Evolutionary conservation across 1,284 basidiomycete genomes (phyloP).

Genomic region (Leucoagaricus sp.): DNA sequence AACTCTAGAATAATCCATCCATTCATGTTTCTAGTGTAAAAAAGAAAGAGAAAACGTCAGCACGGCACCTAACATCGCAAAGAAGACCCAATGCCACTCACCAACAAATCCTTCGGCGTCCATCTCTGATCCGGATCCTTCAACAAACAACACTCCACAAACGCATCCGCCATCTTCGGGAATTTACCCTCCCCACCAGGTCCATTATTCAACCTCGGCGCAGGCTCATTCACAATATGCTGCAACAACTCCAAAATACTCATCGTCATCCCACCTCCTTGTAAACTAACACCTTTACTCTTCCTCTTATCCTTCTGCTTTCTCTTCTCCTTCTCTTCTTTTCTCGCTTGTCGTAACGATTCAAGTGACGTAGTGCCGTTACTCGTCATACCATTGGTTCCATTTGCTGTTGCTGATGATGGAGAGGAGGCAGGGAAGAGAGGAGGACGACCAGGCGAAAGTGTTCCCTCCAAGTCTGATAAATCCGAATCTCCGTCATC

Average conservation of each 20-base stretch:
- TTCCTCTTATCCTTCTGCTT: conserved; percentile 56
- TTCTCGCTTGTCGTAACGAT: conserved; percentile 1
- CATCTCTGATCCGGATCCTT: conserved; percentile 81
- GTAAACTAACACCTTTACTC: conserved; percentile 85
- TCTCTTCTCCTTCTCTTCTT: conserved; percentile 15
- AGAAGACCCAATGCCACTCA: conserved; percentile 36
- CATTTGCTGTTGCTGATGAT: neutral
- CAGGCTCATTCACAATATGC: conserved; percentile 97
- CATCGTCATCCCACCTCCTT: conserved; percentile 93
- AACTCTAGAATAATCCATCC: conserved; percentile 30
- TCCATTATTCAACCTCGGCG: conserved; percentile 71
- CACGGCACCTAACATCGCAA: too few species aligned
- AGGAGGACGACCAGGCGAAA: conserved; percentile 30
- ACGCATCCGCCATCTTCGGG: conserved; percentile 71
- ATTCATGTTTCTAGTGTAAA: conserved; percentile 30
- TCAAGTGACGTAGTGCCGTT: conserved; percentile 25
- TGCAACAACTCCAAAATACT: conserved; percentile 96
- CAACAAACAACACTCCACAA: conserved; percentile 81
- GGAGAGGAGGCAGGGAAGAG: conserved; percentile 17
- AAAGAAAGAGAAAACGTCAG: too few species aligned
- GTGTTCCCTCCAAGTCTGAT: conserved; percentile 35
- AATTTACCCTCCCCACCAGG: conserved; percentile 56
- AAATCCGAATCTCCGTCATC: conserved; percentile 24
- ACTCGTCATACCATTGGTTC: conserved; percentile 21
- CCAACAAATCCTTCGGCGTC: conserved; percentile 84